These are phyloP conservation scores for Aspergillus japonicus DNA, from an alignment of 2,329 filamentous ascomycete species.

Conservation along the genomic window DNA sequence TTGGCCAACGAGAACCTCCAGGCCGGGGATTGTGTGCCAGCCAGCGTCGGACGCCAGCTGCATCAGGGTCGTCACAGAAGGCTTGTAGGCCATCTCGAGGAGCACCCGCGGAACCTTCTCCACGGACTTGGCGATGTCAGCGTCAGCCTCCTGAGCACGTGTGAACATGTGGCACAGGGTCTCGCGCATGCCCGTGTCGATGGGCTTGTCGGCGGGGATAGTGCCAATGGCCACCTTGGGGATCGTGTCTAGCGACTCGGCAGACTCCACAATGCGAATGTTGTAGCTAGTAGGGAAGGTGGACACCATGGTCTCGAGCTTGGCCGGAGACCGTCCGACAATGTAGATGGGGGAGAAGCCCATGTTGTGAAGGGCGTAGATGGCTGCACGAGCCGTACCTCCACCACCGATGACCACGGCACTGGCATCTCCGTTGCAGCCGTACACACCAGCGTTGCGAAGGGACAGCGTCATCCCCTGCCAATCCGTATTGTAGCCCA, in stretches of 20 bases:
- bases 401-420: slow-evolving; percentile 87
- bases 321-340: slow-evolving; percentile 70
- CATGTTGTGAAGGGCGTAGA: slow-evolving; percentile 82
- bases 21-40: slow-evolving; percentile 80
- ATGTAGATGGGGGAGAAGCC: slow-evolving; percentile 85
- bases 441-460: slow-evolving; percentile 62
- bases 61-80: slow-evolving; percentile 79
- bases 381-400: slow-evolving; percentile 85
- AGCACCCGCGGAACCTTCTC: slow-evolving; percentile 58
- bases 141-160: slow-evolving; percentile 49
- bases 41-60: slow-evolving; percentile 72
- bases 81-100: slow-evolving; percentile 96
- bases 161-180: slow-evolving; percentile 59
- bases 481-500: slow-evolving; percentile 96
- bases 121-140: slow-evolving; percentile 33
- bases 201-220: slow-evolving; percentile 82
- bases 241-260: slow-evolving; percentile 52
- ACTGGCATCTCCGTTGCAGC: slow-evolving; percentile 44
- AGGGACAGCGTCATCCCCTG: slow-evolving; percentile 83
- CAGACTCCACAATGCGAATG: slow-evolving; percentile 61
- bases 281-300: slow-evolving; percentile 74
- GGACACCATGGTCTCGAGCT: slow-evolving; percentile 65
- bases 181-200: slow-evolving; percentile 69
- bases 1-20: slow-evolving; percentile 87
- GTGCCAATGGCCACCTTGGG: slow-evolving; percentile 80